Base-by-base conservation (phyloP, 1,284 basidiomycete genomes). In the Ustilago tritici region DNA sequence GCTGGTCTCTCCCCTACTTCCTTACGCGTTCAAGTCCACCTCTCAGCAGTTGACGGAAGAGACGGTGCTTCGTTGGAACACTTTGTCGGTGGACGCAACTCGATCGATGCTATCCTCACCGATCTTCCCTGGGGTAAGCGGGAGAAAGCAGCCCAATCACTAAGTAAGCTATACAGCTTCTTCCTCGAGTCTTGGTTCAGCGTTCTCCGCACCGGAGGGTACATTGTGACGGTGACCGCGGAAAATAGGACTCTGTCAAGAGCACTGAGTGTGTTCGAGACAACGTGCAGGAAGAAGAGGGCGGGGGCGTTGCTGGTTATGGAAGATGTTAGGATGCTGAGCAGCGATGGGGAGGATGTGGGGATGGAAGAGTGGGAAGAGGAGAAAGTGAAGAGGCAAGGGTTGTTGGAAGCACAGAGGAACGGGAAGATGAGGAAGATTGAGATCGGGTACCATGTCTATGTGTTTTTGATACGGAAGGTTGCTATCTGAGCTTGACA, bases 391-490 rank as follows among this genome's bases (percentile, higher is more conserved):
- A 70, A 65, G 23, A 17, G 31, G 28, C 76, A 78, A 38, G 76
- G 70, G 0, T 31, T 56, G 34, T 38, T 74, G 43, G 76, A 78
- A 36, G 70, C 68, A 0, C 6, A 62, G 36, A 35, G 71, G 14
- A 78, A 70, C 35, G 61, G 49, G 2, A 40, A 55, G 56, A 70
- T 78, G 71, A 57, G 76, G 35, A 78, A 74, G 65, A 66, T 78
- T 56, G 76, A 78, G 68, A 78, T 78, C 23, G 76, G 76, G 3
- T 78, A 78, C 56, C 76, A 78, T 46, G 76, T 74, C 38, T 78
- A 78, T 54, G 76, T 70, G 3, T 78, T 78, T 35, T 35, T 71
- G 23, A 68, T 78, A 19, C 54, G 65, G 14, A 78, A 78, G 60
- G 32, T 78, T 2, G 75, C 70, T 11, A 62, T 67, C 40, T 73